These are phyloP conservation scores for Lasiodiplodia sp. DNA, from an alignment of 2,329 filamentous ascomycete species.

Conservation along the genomic window DNA sequence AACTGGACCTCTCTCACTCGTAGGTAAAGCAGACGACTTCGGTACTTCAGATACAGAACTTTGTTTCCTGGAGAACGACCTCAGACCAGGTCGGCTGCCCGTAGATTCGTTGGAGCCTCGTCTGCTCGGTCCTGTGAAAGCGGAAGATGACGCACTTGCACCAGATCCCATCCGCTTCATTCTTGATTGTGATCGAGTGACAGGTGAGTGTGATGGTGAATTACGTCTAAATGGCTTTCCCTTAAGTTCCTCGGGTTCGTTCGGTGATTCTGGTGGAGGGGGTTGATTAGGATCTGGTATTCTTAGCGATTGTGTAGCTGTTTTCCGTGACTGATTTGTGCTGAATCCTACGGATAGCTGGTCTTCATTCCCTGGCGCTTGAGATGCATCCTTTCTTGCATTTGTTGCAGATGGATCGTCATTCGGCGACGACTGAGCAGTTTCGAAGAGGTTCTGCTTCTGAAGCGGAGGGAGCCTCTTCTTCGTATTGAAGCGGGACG, in stretches of 20 bases:
- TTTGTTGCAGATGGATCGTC: neutral
- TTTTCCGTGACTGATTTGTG: neutral
- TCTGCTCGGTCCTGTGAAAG: neutral
- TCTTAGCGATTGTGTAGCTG: neutral
- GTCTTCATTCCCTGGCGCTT: neutral
- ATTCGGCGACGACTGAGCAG: neutral
- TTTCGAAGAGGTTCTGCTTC: neutral
- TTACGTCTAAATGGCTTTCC: neutral
- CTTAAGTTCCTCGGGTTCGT: neutral
- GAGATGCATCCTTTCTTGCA: neutral
- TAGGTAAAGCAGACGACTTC: neutral
- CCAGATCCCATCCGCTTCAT: neutral
- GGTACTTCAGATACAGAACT: neutral
- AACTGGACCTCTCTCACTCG: neutral
- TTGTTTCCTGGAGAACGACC: neutral
- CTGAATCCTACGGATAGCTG: neutral
- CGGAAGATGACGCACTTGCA: neutral
- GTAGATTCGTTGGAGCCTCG: neutral
- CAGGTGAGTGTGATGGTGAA: neutral
- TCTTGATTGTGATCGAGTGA: neutral
- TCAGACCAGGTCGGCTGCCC: neutral
- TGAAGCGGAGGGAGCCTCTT: neutral
- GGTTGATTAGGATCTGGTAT: neutral
- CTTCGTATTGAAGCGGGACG: neutral
- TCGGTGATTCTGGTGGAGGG: neutral